phyloP scores from a whole-genome alignment of 2,329 filamentous ascomycete genomes.

The Tolypocladium paradoxum region DNA sequence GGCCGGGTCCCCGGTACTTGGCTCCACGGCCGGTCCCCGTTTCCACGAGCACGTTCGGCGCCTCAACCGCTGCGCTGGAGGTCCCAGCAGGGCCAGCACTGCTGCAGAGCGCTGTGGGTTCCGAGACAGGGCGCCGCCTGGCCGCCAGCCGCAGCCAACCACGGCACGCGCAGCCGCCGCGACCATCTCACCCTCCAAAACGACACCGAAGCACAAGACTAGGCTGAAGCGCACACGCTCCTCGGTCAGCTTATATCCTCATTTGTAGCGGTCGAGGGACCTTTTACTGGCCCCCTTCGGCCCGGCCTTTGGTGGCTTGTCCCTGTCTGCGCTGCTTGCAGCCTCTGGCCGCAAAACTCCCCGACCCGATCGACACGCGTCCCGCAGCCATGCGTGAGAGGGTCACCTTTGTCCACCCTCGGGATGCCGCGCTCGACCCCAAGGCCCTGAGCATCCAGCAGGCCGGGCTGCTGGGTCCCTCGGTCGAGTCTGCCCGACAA shows the following conservation, averaged over 20 bases:
- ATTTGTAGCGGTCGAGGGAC: not conserved
- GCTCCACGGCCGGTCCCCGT: no score
- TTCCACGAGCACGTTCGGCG: not conserved
- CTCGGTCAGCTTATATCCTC: not conserved
- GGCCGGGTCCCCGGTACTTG: not conserved
- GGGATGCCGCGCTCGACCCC: conserved; percentile 55
- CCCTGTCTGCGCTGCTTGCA: not conserved
- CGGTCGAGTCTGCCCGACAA: conserved; percentile 60
- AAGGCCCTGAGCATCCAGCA: conserved; percentile 47
- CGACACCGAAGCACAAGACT: conserved; percentile 4
- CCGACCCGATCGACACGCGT: not conserved
- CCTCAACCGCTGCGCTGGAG: not conserved
- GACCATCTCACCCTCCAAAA: not conserved
- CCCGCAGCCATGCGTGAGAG: conserved; percentile 55
- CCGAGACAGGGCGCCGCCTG: not conserved
- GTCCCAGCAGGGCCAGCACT: not conserved
- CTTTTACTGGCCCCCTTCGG: not conserved
- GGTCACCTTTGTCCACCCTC: conserved; percentile 65
- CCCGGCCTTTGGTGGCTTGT: not conserved
- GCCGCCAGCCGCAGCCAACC: not conserved
- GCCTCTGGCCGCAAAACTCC: not conserved
- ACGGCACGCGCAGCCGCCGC: not conserved
- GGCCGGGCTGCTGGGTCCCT: conserved; percentile 42
- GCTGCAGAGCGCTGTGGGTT: not conserved
- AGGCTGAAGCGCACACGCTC: not conserved